A percentile compares a stretch with the other conserved stretches of the same genome.
phyloP scores from a whole-genome alignment of 768 basidiomycete genomes.

The Phaffia australis region DNA sequence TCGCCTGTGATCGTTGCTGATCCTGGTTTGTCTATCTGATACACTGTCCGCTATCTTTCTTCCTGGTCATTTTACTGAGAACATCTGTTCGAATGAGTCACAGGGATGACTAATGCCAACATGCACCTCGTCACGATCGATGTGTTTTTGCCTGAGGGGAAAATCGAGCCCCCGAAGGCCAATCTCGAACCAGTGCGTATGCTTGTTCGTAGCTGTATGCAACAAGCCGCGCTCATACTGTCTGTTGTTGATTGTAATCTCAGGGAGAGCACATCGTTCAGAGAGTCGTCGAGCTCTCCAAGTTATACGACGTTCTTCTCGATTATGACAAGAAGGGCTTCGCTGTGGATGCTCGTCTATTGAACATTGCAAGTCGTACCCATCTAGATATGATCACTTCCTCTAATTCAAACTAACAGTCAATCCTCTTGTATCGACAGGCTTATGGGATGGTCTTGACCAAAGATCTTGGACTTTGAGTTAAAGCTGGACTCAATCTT shows the following conservation, averaged over 20 bases:
- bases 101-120: conserved; percentile 25
- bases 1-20: conserved; percentile 8
- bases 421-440: no score
- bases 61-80: no score
- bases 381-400: no score
- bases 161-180: conserved; percentile 11
- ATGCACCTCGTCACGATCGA: conserved; percentile 25
- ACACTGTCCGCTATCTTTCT: not conserved
- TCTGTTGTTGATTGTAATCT: not conserved
- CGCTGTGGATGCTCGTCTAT: conserved; percentile 18
- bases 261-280: conserved; percentile 26
- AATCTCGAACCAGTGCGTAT: conserved; percentile 12
- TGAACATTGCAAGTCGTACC: conserved; percentile 11
- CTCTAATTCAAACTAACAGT: no score
- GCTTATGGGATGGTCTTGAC: no score
- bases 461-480: no score
- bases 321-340: conserved; percentile 15
- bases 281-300: conserved; percentile 1
- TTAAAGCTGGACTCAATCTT: no score
- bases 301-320: conserved; percentile 6
- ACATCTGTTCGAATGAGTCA: not conserved
- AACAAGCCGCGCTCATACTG: no score
- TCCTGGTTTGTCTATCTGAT: conserved; percentile 12
- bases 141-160: conserved; percentile 5
- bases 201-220: not conserved